Percentiles rank a stretch among this genome's conserved stretches.
These are phyloP conservation scores for Candolleomyces eurysporus DNA, from an alignment of 768 basidiomycete species.

Conservation along the genomic window DNA sequence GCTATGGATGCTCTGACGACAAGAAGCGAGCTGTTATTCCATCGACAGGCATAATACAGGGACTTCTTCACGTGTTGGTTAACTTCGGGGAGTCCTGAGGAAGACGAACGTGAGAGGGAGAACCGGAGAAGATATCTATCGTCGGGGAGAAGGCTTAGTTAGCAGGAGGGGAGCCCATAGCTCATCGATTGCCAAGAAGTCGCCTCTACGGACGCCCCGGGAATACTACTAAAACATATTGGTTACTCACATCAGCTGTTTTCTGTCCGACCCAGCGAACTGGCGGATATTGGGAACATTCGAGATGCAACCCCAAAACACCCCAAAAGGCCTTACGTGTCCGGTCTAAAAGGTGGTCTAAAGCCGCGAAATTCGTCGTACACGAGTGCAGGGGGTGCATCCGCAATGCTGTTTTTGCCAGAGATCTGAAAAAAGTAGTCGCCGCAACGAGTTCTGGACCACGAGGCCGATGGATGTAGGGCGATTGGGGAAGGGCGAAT, in stretches of 20 bases:
- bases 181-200: conserved; percentile 3
- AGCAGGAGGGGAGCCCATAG: not conserved
- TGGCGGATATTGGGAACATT: not conserved
- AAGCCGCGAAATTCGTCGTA: conserved; percentile 1
- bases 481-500: not conserved
- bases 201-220: not conserved
- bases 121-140: not conserved
- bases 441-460: not conserved
- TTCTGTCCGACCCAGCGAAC: conserved; percentile 1
- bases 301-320: not conserved
- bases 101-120: not conserved
- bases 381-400: not conserved
- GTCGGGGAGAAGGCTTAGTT: not conserved
- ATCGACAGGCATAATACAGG: not conserved
- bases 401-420: not conserved
- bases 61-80: not conserved
- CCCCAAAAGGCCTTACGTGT: not conserved
- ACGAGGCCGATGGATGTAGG: not conserved
- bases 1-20: not conserved
- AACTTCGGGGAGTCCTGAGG: not conserved
- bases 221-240: not conserved
- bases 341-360: not conserved
- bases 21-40: not conserved
- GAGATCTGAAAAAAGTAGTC: not conserved
- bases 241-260: not conserved